Conservation (phyloP, 1,284 basidiomycete genomes). For the Fomitopsis palustris region DNA sequence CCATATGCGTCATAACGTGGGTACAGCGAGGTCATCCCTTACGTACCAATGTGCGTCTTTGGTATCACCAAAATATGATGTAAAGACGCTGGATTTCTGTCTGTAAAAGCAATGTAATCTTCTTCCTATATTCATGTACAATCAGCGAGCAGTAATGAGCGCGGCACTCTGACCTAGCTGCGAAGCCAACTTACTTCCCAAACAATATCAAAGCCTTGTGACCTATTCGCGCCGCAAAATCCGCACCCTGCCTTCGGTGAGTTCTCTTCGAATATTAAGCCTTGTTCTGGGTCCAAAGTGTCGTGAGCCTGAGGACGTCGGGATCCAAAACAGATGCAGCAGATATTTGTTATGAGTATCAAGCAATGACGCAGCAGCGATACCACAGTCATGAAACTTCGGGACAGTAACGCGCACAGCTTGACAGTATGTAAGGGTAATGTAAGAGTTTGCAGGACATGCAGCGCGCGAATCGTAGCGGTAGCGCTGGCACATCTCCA, state of each 20-base stretch:
- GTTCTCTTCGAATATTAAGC: neutral
- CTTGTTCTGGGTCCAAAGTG: neutral
- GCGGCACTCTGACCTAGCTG: neutral
- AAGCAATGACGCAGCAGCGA: too few species aligned
- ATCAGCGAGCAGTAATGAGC: neutral
- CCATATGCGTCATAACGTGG: neutral
- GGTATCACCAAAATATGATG: constrained; percentile 69
- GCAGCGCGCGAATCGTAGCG: too few species aligned
- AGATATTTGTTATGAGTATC: too few species aligned
- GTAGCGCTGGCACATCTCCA: too few species aligned
- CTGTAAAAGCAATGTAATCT: constrained; percentile 58
- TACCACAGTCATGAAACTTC: too few species aligned
- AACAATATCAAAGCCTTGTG: constrained; percentile 58
- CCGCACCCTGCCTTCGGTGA: constrained; percentile 25
- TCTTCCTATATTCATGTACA: constrained; percentile 40
- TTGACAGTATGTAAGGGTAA: too few species aligned
- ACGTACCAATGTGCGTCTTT: constrained; percentile 53
- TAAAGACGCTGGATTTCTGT: constrained; percentile 56
- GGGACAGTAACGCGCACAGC: too few species aligned
- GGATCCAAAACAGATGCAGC: too few species aligned
- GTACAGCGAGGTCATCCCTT: neutral
- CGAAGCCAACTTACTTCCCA: constrained; percentile 45
- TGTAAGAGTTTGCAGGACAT: too few species aligned
- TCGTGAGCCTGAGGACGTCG: too few species aligned
- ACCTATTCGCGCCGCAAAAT: constrained; percentile 54